Conservation (phyloP, 805 yeast species). For the Maudiozyma pseudohumilis region DNA sequence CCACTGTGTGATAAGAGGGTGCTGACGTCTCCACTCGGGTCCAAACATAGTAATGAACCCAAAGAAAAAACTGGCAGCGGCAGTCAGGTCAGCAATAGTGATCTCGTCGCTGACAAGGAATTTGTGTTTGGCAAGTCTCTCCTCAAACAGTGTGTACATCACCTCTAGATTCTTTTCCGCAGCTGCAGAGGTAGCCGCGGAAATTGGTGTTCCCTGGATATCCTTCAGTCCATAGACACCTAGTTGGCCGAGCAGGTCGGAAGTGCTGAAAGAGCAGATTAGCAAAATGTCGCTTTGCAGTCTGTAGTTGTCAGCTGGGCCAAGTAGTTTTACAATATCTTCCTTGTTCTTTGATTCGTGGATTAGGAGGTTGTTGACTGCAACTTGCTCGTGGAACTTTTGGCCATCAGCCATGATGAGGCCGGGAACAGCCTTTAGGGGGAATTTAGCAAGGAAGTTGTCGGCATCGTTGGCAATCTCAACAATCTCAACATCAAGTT, state of each 20-base stretch:
- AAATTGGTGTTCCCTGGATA: constrained; percentile 56
- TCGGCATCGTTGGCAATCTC: constrained; percentile 24
- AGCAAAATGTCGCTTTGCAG: constrained; percentile 47
- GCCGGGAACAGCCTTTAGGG: constrained; percentile 55
- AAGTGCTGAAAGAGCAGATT: constrained; percentile 69
- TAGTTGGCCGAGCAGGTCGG: constrained; percentile 46
- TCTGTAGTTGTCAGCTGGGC: constrained; percentile 25
- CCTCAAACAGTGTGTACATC: constrained; percentile 40
- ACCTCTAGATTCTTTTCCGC: constrained; percentile 31
- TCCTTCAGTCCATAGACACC: constrained; percentile 44
- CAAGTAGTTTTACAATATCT: constrained; percentile 40
- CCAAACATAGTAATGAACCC: constrained; percentile 46
- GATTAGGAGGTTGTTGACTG: constrained; percentile 43
- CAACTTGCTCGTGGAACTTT: constrained; percentile 59
- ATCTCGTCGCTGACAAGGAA: constrained; percentile 61
- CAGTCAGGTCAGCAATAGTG: constrained; percentile 28
- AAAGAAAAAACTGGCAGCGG: constrained; percentile 12
- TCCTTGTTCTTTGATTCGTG: constrained; percentile 28
- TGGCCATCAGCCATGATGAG: constrained; percentile 63
- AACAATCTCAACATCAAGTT: constrained; percentile 46
- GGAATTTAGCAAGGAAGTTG: constrained; percentile 41
- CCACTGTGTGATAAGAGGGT: constrained; percentile 42
- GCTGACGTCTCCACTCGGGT: constrained; percentile 46
- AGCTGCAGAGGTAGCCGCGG: constrained; percentile 52
- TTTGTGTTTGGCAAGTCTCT: constrained; percentile 46